Evolutionary conservation across 305 asterid genomes (phyloP), one percentile per base, ranked within the genome.

Genomic region (Andrographis paniculata): DNA sequence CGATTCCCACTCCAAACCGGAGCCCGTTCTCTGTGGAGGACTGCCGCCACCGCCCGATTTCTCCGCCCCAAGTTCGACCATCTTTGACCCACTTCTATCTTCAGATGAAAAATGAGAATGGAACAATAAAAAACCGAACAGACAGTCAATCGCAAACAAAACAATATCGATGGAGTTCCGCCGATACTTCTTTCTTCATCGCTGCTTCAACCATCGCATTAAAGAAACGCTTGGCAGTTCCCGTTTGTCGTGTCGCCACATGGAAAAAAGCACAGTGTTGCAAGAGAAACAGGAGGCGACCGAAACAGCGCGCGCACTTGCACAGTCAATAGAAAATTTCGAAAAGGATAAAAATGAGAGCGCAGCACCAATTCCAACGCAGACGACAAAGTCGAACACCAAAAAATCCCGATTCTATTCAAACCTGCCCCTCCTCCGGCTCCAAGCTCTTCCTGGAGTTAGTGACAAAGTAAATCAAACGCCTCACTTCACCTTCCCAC

Each of bases 11-110:
- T 10, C 33, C 33, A 27, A 6, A 27, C 33, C 6, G 33, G 10
- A 6, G 17, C 31, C 20, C 2, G 17, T 5, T 3, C 60, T 33
- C 50, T 45, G 31, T n/a, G n/a, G n/a, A n/a, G n/a, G n/a, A n/a
- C 23, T 0, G 21, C 20, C 18, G 15, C 35, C 55, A 39, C 42
- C 33, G 23, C 20, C 41, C 8, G 23, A 33, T 17, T 24, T 44
- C 52, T 20, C 27, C 50, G 14, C 45, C 20, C 38, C 55, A 17
- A 58, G 28, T 23, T 58, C 57, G 20, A 56, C 64, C 64, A 58
- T 58, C 22, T 31, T 20, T 21, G 9, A 6, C 1, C 24, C 14
- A 21, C 7, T 1, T 13, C 0, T 8, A 12, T 2, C 20, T 33
- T 0, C 7, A 20, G 6, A 40, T 28, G 17, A 31, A 37, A 6